These are phyloP conservation scores for Ampelomyces quisqualis DNA, from an alignment of 2,329 filamentous ascomycete species.

Conservation along the genomic window DNA sequence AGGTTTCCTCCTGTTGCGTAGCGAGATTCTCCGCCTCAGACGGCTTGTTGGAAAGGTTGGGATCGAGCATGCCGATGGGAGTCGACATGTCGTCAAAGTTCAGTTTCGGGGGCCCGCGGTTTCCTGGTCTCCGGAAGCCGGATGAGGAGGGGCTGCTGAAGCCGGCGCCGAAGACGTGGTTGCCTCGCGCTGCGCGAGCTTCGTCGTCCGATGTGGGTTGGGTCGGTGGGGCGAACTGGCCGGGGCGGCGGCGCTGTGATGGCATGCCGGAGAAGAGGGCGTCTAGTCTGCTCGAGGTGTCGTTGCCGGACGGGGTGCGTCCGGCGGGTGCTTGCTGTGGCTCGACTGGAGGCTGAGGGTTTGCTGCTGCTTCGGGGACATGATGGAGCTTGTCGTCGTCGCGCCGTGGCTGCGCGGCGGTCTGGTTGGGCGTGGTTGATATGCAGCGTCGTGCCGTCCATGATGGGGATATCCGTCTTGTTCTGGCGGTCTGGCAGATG, in stretches of 20 bases:
- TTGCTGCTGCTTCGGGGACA: not conserved
- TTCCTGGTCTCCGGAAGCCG: slow-evolving; percentile 1
- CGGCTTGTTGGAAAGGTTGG: slow-evolving; percentile 21
- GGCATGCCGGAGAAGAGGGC: slow-evolving; percentile 21
- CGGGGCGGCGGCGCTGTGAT: slow-evolving; percentile 3
- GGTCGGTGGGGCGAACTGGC: slow-evolving; percentile 1
- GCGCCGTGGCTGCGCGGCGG: slow-evolving; percentile 14
- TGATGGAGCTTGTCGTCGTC: slow-evolving; percentile 10
- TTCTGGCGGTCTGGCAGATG: slow-evolving; percentile 9
- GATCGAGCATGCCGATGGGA: slow-evolving; percentile 15
- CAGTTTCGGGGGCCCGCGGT: slow-evolving; percentile 7
- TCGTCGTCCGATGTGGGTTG: slow-evolving; percentile 6
- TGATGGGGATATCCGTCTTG: slow-evolving; percentile 13
- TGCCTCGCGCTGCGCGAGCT: slow-evolving; percentile 4
- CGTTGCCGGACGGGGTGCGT: slow-evolving; percentile 1
- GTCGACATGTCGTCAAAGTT: slow-evolving; percentile 24
- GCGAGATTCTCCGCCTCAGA: slow-evolving; percentile 13
- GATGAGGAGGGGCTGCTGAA: slow-evolving; percentile 12
- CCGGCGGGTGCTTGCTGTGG: slow-evolving; percentile 1
- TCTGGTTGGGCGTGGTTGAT: slow-evolving; percentile 6
- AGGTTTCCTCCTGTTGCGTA: slow-evolving; percentile 21
- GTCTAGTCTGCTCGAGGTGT: slow-evolving; percentile 25
- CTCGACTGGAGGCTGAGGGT: not conserved
- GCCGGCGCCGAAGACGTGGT: slow-evolving; percentile 21
- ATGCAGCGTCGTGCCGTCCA: slow-evolving; percentile 19